Conservation (phyloP, 2,329 filamentous ascomycete species). For the Phaeomoniella chlamydospora region DNA sequence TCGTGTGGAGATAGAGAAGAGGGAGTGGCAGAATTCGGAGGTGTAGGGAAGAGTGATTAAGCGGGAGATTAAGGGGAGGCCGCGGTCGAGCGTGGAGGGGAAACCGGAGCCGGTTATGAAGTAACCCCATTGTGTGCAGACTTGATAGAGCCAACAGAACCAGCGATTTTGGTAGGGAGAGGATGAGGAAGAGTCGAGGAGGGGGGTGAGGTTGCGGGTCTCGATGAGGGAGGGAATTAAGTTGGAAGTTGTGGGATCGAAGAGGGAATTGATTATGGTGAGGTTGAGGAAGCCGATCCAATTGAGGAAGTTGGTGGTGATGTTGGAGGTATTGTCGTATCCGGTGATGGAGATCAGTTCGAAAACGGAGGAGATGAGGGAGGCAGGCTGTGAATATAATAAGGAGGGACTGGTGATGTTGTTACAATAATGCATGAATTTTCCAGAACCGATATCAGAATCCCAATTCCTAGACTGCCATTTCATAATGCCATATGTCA, state of each 20-base stretch:
- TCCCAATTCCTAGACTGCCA: conserved; percentile 50
- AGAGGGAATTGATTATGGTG: conserved; percentile 20
- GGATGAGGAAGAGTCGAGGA: conserved; percentile 26
- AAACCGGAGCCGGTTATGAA: conserved; percentile 59
- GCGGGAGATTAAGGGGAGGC: conserved; percentile 58
- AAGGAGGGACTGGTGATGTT: conserved; percentile 35
- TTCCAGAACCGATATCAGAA: conserved; percentile 32
- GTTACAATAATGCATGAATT: conserved; percentile 39
- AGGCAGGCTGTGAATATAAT: conserved; percentile 26
- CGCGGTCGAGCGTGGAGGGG: conserved; percentile 34
- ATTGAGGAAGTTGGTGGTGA: conserved; percentile 41
- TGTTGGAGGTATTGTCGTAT: conserved; percentile 24
- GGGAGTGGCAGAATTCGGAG: conserved; percentile 46
- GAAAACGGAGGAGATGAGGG: conserved; percentile 22
- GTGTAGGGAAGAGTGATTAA: conserved; percentile 49
- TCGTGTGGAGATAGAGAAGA: conserved; percentile 54
- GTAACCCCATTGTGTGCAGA: conserved; percentile 56
- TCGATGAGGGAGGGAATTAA: background rate
- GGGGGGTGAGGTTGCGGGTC: conserved; percentile 10
- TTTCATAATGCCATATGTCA: conserved; percentile 27
- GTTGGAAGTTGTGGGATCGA: conserved; percentile 25
- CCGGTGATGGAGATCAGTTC: conserved; percentile 33
- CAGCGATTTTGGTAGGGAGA: conserved; percentile 30
- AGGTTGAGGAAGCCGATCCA: conserved; percentile 39
- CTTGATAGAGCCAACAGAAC: conserved; percentile 42